A percentile compares a stretch with the other conserved stretches of the same genome.
phyloP scores from a whole-genome alignment of 148 eudicot genomes.

The Pharnaceum exiguum region DNA sequence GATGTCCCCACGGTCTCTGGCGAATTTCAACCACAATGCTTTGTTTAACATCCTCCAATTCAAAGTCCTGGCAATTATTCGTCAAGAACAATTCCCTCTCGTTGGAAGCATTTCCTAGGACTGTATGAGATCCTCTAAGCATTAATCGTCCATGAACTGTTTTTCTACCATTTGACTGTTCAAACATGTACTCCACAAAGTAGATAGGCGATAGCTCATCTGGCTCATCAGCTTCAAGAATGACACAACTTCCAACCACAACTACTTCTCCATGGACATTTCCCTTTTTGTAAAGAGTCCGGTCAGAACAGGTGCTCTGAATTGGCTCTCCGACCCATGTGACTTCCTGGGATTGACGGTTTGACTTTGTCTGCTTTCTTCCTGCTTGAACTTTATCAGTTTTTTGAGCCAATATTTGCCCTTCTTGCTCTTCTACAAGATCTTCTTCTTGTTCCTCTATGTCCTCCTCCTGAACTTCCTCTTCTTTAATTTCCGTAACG shows the following conservation, averaged over 20 bases:
- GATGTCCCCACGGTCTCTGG: conserved; percentile 68
- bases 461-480: conserved; percentile 60
- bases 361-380: conserved; percentile 35
- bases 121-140: conserved; percentile 69
- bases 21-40: conserved; percentile 43
- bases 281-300: conserved; percentile 51
- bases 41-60: conserved; percentile 52
- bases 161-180: conserved; percentile 50
- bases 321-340: conserved; percentile 63
- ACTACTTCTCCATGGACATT: conserved; percentile 49
- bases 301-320: conserved; percentile 36
- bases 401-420: conserved; percentile 23
- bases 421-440: conserved; percentile 43
- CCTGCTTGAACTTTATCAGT: conserved; percentile 22
- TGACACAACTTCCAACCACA: conserved; percentile 57
- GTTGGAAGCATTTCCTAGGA: conserved; percentile 69
- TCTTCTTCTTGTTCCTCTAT: conserved; percentile 57
- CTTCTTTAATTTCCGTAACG: conserved; percentile 41
- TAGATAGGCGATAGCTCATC: conserved; percentile 45
- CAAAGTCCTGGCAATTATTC: conserved; percentile 69
- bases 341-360: conserved; percentile 32
- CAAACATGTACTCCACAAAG: conserved; percentile 93
- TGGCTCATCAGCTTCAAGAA: conserved; percentile 46
- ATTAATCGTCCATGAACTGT: conserved; percentile 77
- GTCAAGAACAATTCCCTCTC: conserved; percentile 90